Conservation (phyloP, 306 rosid genomes). For the Geum urbanum region DNA sequence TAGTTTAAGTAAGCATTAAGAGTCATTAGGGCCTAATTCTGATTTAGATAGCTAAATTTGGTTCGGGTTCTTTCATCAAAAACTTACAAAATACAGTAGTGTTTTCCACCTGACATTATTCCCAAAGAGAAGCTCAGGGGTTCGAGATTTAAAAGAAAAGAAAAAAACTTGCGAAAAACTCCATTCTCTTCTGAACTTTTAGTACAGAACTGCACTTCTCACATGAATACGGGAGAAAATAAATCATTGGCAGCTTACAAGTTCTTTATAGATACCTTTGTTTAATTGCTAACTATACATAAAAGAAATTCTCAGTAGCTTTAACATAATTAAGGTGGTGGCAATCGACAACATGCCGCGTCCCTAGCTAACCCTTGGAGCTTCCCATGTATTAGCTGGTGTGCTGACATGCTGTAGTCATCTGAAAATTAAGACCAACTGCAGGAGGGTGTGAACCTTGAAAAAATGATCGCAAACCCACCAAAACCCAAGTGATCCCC, state of each 20-base stretch:
- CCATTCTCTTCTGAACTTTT: neutral
- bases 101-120: too few relatives aligned
- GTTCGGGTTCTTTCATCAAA: too few relatives aligned
- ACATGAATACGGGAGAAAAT: neutral
- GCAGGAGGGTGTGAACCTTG: slow-evolving; percentile 17
- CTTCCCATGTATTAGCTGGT: neutral
- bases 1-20: too few relatives aligned
- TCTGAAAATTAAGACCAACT: slow-evolving; percentile 14
- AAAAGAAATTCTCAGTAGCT: slow-evolving; percentile 9
- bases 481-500: slow-evolving; percentile 24
- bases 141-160: too few relatives aligned
- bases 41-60: too few relatives aligned
- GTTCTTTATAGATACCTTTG: neutral
- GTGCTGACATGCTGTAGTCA: slow-evolving; percentile 3
- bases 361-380: slow-evolving; percentile 2
- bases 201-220: neutral
- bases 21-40: too few relatives aligned
- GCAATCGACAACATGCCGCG: neutral
- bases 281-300: neutral
- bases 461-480: slow-evolving; percentile 16
- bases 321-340: neutral
- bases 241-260: neutral
- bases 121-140: too few relatives aligned
- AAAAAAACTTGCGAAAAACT: neutral
- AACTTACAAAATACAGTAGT: too few relatives aligned